Percentiles rank a stretch among this genome's conserved stretches.
These are phyloP conservation scores for Microbotryum lychnidis-dioicae DNA, from an alignment of 1,284 basidiomycete genomes.

Conservation along the genomic window DNA sequence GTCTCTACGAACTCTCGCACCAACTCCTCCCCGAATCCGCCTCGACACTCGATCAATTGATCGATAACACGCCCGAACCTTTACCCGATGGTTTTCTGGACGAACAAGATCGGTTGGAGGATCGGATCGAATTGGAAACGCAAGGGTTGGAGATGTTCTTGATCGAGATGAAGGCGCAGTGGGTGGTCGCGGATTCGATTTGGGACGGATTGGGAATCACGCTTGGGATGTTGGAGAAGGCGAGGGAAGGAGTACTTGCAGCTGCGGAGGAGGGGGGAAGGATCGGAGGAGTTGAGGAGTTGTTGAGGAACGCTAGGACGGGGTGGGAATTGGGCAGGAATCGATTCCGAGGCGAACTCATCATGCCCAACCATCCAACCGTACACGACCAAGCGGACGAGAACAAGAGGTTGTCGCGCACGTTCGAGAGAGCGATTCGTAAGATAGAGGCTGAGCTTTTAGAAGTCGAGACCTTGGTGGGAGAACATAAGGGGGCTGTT, in stretches of 20 bases:
- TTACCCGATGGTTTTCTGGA: slow-evolving; percentile 32
- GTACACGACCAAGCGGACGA: background rate
- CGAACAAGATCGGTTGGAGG: slow-evolving; percentile 31
- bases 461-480: background rate
- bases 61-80: slow-evolving; percentile 16
- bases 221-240: background rate
- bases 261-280: slow-evolving; percentile 1
- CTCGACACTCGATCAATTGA: slow-evolving; percentile 25
- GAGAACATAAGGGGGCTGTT: background rate
- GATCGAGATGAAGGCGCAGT: slow-evolving; percentile 4
- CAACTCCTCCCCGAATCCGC: slow-evolving; percentile 6
- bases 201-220: background rate
- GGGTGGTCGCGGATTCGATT: slow-evolving; percentile 17
- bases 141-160: slow-evolving; percentile 9
- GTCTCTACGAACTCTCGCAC: slow-evolving; percentile 9
- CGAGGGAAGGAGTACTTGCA: background rate
- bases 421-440: background rate
- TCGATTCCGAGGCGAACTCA: background rate
- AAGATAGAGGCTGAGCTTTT: background rate
- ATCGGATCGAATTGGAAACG: background rate
- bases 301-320: background rate
- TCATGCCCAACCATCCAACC: background rate
- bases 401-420: background rate
- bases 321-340: background rate
- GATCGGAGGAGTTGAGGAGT: background rate